These are phyloP conservation scores for Myxozyma sirexii DNA, from an alignment of 805 yeast species.

Conservation along the genomic window DNA sequence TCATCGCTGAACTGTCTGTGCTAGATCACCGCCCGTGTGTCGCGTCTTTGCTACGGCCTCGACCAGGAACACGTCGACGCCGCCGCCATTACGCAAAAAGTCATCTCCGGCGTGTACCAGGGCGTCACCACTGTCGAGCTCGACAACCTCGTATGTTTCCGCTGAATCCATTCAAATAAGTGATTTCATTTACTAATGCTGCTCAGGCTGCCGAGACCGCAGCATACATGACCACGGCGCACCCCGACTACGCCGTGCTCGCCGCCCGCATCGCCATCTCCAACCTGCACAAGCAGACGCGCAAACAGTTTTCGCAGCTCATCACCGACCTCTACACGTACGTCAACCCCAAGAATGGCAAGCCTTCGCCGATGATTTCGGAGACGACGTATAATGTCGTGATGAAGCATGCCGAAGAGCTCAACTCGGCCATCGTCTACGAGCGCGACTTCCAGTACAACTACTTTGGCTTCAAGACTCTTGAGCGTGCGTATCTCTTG, in stretches of 20 bases:
- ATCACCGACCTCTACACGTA: conserved; percentile 72
- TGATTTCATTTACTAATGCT: conserved; percentile 36
- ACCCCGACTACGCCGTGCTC: conserved; percentile 91
- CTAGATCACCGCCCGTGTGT: conserved; percentile 89
- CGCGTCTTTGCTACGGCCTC: conserved; percentile 91
- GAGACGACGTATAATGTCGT: conserved; percentile 66
- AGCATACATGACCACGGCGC: conserved; percentile 95
- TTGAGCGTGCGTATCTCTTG: conserved; percentile 81
- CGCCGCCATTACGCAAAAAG: conserved; percentile 92
- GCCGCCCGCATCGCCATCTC: conserved; percentile 94
- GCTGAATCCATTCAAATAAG: conserved; percentile 29
- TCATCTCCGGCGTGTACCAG: conserved; percentile 93
- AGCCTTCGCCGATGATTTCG: conserved; percentile 71
- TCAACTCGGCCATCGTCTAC: conserved; percentile 72
- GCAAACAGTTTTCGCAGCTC: conserved; percentile 80
- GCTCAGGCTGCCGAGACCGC: conserved; percentile 86
- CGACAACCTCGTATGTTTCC: conserved; percentile 44
- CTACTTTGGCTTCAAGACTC: conserved; percentile 90
- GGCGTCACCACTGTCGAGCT: conserved; percentile 94
- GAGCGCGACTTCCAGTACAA: conserved; percentile 78
- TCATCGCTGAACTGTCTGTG: background rate
- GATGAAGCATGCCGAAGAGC: conserved; percentile 60
- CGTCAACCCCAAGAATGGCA: conserved; percentile 75
- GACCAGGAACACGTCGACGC: conserved; percentile 92
- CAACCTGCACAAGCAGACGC: conserved; percentile 91